phyloP scores from a whole-genome alignment of 2,329 filamentous ascomycete genomes.

The Cladorrhinum sp. region DNA sequence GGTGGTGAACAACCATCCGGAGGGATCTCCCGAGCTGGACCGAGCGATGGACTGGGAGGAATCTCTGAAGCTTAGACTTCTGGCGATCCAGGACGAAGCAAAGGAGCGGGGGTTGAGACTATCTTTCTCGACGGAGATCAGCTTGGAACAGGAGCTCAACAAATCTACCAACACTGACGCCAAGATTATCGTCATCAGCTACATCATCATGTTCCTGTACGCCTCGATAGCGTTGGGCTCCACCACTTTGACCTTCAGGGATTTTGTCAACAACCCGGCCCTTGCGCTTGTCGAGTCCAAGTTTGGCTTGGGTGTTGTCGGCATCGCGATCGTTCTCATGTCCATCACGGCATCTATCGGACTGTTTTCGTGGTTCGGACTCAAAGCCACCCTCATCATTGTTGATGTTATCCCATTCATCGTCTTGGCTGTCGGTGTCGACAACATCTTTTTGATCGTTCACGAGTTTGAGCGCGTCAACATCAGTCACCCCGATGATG shows the following conservation, averaged over 20 bases:
- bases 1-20: conserved; percentile 84
- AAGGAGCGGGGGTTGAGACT: conserved; percentile 72
- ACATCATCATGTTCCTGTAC: conserved; percentile 98
- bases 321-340: conserved; percentile 95
- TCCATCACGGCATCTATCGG: conserved; percentile 95
- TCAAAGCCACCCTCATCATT: conserved; percentile 96
- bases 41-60: conserved; percentile 88
- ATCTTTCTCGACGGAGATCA: conserved; percentile 94
- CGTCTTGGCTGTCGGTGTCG: conserved; percentile 91
- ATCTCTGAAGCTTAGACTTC: conserved; percentile 68
- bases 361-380: conserved; percentile 83
- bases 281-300: conserved; percentile 91
- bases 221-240: conserved; percentile 90
- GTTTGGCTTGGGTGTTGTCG: conserved; percentile 89
- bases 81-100: conserved; percentile 79
- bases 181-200: conserved; percentile 94
- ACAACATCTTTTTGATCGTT: conserved; percentile 98
- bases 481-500: conserved; percentile 81
- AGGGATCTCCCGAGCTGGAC: conserved; percentile 66
- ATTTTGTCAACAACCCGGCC: conserved; percentile 77
- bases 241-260: conserved; percentile 72
- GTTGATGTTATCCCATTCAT: conserved; percentile 98
- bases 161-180: conserved; percentile 98
- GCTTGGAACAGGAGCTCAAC: conserved; percentile 91
- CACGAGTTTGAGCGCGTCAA: conserved; percentile 98